phyloP scores from a whole-genome alignment of 768 basidiomycete species.

The Royoungia palumana region DNA sequence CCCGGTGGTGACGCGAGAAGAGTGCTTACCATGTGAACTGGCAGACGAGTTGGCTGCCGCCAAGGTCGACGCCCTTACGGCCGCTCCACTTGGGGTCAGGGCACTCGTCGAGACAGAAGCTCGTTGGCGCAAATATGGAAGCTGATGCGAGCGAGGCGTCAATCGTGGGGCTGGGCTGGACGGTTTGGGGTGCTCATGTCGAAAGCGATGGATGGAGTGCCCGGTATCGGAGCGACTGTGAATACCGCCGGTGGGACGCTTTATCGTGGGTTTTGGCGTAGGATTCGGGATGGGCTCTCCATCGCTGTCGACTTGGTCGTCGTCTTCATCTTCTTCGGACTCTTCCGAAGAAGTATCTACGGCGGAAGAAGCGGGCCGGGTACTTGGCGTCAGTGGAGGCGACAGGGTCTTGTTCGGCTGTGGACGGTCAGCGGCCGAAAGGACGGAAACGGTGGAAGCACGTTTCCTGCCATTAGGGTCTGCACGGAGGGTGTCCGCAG shows the following conservation, averaged over 20 bases:
- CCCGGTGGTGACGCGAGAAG: not conserved
- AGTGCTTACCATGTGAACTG: conserved; percentile 29
- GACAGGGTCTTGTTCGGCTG: conserved; percentile 10
- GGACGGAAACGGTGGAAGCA: conserved; percentile 29
- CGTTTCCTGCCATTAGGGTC: conserved; percentile 26
- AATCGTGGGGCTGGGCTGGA: conserved; percentile 33
- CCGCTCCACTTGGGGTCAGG: conserved; percentile 47
- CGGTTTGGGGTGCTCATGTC: conserved; percentile 6
- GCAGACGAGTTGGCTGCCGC: conserved; percentile 31
- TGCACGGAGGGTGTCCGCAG: conserved; percentile 29
- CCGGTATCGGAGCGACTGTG: conserved; percentile 19
- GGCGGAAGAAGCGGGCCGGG: conserved; percentile 16
- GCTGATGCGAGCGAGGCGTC: conserved; percentile 4
- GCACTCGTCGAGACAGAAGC: conserved; percentile 62
- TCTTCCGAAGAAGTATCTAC: conserved; percentile 30
- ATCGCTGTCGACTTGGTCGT: conserved; percentile 37
- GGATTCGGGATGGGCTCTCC: conserved; percentile 33
- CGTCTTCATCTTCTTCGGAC: conserved; percentile 35
- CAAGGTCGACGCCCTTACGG: conserved; percentile 46
- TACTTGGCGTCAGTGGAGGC: conserved; percentile 4
- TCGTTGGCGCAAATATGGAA: conserved; percentile 31
- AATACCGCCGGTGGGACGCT: conserved; percentile 13
- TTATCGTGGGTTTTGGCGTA: conserved; percentile 34
- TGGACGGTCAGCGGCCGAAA: conserved; percentile 14
- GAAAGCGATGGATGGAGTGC: conserved; percentile 7